Conservation (phyloP, 257 asterid species). For the Fraxinus americana region DNA sequence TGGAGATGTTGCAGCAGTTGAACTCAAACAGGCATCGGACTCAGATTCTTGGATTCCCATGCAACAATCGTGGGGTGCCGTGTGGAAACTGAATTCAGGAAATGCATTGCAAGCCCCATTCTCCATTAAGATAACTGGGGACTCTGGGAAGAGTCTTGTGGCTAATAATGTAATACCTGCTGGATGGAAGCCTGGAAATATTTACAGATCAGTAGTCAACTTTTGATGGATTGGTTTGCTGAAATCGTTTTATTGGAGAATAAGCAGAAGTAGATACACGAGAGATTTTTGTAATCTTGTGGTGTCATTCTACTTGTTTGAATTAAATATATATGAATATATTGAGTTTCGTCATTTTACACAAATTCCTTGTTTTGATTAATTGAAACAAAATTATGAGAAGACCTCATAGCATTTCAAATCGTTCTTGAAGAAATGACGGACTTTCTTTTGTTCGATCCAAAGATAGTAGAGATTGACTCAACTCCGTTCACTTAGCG, state of each 20-base stretch:
- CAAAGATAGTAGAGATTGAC: too few species aligned
- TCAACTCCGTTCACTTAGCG: too few species aligned
- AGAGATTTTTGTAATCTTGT: slow-evolving; percentile 2
- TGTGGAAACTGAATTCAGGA: slow-evolving; percentile 56
- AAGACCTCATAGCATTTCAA: too few species aligned
- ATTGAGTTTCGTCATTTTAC: too few species aligned
- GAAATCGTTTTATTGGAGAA: background rate
- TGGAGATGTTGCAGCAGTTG: slow-evolving; percentile 54
- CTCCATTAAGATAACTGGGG: slow-evolving; percentile 54
- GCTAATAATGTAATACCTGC: slow-evolving; percentile 73
- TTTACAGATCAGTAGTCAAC: slow-evolving; percentile 68
- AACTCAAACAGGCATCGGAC: slow-evolving; percentile 47
- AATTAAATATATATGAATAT: background rate
- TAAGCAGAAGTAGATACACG: background rate
- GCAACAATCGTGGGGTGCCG: slow-evolving; percentile 80
- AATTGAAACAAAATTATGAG: too few species aligned
- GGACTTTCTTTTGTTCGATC: too few species aligned
- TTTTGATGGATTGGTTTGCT: slow-evolving; percentile 28
- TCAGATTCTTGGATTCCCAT: slow-evolving; percentile 53
- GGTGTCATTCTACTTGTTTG: background rate
- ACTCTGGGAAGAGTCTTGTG: slow-evolving; percentile 51
- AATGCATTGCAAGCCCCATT: slow-evolving; percentile 52
- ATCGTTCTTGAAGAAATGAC: too few species aligned
- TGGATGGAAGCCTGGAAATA: slow-evolving; percentile 57
- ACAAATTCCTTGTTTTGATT: too few species aligned